Evolutionary conservation across 2,329 filamentous ascomycete species (phyloP), one percentile per base, ranked within the genome.

Genomic region (Fusarium penzigii): DNA sequence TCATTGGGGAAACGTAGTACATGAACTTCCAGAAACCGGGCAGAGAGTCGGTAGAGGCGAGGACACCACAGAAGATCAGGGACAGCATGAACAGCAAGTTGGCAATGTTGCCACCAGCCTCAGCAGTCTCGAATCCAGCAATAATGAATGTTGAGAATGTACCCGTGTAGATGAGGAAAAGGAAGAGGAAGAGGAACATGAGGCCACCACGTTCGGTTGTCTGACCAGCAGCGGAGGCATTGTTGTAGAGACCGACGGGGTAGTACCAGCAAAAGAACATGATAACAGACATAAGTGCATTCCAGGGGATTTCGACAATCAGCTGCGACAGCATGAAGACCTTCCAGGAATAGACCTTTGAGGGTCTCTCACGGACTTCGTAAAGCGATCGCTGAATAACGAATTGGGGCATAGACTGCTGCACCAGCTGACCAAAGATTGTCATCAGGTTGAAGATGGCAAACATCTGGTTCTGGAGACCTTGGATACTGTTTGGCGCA

Each of bases 241-340:
- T 92, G 53, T 75, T 72, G 70, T 90, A 85, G 10, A 94, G 80
- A 2, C 89, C 90, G 49, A 95, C 83, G 2, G 91, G 90, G 68
- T 92, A 96, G 77, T 96, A 96, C 83, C 89, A 93, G 69, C 80
- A 86, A 65, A 90, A 79, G 77, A 79, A 96, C 75, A 92, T 87
- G 58, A 95, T 73, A n/a, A 86, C 79, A 4, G 85, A 83, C 79
- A 89, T 87, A 41, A 94, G 72, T 0, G 85, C 81, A 68, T 95
- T 91, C 86, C 89, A 96, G 0, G 91, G 90, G 2, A 96, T 75
- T 70, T 96, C 92, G 53, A 93, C 90, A 29, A 92, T 74, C 58
- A 96, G 88, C 70, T 92, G 89, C 52, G 87, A 85, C 29, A 93
- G 75, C 80, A 95, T 89, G 68, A 95, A 95, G 6, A 90, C 84